phyloP scores from a whole-genome alignment of 148 eudicot species.

The Fagopyrum esculentum region DNA sequence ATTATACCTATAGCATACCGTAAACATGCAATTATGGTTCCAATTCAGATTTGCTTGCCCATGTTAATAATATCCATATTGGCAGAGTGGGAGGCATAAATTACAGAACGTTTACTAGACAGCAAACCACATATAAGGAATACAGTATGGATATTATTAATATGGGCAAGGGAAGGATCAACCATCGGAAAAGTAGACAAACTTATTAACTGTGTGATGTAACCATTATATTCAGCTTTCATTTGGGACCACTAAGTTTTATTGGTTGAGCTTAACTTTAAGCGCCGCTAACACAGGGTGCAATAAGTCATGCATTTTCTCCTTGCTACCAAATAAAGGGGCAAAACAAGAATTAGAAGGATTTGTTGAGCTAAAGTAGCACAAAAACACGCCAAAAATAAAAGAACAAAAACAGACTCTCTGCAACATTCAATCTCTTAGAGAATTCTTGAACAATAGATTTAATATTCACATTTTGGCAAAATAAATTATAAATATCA shows the following conservation, averaged over 20 bases:
- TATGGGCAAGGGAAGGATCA: not conserved
- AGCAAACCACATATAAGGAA: not conserved
- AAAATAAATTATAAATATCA: not conserved
- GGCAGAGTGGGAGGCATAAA: not conserved
- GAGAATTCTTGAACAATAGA: too few relatives aligned
- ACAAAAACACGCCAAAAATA: not conserved
- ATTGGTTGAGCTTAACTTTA: not conserved
- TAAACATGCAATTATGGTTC: not conserved
- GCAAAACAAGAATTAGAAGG: not conserved
- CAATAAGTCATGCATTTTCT: not conserved
- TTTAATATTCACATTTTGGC: not conserved
- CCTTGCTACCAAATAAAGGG: not conserved
- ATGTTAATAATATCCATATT: not conserved
- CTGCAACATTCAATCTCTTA: not conserved
- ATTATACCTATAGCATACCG: not conserved
- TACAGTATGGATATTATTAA: not conserved
- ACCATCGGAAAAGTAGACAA: not conserved
- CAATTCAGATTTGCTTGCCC: not conserved
- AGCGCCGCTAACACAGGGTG: not conserved
- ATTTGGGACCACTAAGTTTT: not conserved
- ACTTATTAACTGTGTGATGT: not conserved
- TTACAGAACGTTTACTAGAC: not conserved
- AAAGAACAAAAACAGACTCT: not conserved
- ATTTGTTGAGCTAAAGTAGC: not conserved
- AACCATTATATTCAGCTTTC: not conserved